Conservation (phyloP, 1,139 yeast species). For the Arxiozyma bovina region DNA sequence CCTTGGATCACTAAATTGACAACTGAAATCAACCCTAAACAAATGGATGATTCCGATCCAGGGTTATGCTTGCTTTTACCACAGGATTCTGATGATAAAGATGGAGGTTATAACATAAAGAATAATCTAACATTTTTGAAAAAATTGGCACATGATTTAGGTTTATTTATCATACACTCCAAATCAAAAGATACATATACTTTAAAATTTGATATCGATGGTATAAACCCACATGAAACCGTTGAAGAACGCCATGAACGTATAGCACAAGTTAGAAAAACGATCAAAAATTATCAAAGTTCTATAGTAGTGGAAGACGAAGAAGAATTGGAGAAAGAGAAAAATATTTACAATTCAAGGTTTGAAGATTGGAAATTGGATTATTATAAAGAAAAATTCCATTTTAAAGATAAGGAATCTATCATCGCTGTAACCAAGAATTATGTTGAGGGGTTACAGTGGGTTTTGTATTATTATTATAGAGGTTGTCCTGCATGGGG, state of each 20-base stretch:
- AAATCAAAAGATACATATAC: slow-evolving; percentile 44
- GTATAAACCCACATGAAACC: slow-evolving; percentile 56
- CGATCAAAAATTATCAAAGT: slow-evolving; percentile 58
- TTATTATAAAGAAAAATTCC: slow-evolving; percentile 72
- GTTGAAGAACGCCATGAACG: slow-evolving; percentile 54
- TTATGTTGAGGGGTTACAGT: slow-evolving; percentile 87
- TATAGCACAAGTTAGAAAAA: slow-evolving; percentile 31
- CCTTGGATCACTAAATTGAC: slow-evolving; percentile 57
- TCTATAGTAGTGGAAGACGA: slow-evolving; percentile 59
- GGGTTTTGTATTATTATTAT: slow-evolving; percentile 89
- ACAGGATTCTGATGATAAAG: neutral
- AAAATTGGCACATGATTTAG: slow-evolving; percentile 54
- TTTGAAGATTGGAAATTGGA: slow-evolving; percentile 74
- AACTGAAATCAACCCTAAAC: slow-evolving; percentile 27
- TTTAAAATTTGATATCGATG: slow-evolving; percentile 64
- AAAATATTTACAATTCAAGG: slow-evolving; percentile 59
- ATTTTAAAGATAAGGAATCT: slow-evolving; percentile 43
- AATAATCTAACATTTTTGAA: slow-evolving; percentile 54
- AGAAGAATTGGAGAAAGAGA: slow-evolving; percentile 53
- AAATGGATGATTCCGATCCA: slow-evolving; percentile 39
- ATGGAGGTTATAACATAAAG: slow-evolving; percentile 36
- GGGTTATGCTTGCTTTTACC: slow-evolving; percentile 33
- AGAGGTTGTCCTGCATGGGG: slow-evolving; percentile 91
- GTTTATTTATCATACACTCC: slow-evolving; percentile 58
- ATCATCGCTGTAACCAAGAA: slow-evolving; percentile 62